Evolutionary conservation across 305 asterid species (phyloP), one percentile per base, ranked within the genome.

Genomic region (Euphrasia arctica): DNA sequence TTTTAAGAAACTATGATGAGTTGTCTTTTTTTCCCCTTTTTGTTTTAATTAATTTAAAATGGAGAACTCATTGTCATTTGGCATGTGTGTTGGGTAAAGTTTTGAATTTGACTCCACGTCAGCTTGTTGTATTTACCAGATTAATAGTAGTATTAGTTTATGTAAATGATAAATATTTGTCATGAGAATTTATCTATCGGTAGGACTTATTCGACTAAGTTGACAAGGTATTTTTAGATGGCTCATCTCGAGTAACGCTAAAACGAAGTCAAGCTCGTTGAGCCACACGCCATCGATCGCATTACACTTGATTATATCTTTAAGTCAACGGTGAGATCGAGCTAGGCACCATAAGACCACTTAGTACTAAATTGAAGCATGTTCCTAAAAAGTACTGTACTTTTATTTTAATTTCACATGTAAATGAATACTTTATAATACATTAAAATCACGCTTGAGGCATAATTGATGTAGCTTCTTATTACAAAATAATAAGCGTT

Each of bases 341-440:
- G 5, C 34, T 31, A 31, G 13, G 61, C 27, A 14, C 63, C 25
- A 60, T 60, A 68, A 72, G 80, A 76, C 80, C 80, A 76, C 80
- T 72, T 69, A 72, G 60, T 69, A 62, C 7, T 62, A 66, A 66
- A 70, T 62, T 73, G 60, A 73, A 70, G 57, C 51, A 66, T 31
- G 34, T 31, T 15, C 43, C 22, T 41, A 49, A 41, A 9, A 9
- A 12, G n/a, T 18, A 18, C 22, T 18, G 32, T 4, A 41, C 27
- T 72, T 61, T n/a, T 12, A 1, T 31, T 51, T 66, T 45, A 18
- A 18, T 18, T 18, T 18, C 47, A 63, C 64, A 64, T 64, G 75
- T 65, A 41, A 47, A 28, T 10, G 22, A 18, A 18, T 18, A 12
- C 59, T 58, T 56, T 66, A 13, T 12, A 18, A 9, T 36, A 67